Evolutionary conservation across 345 rosid genomes (phyloP), one percentile per base, ranked within the genome.

Genomic region (Ceriops zippeliana): DNA sequence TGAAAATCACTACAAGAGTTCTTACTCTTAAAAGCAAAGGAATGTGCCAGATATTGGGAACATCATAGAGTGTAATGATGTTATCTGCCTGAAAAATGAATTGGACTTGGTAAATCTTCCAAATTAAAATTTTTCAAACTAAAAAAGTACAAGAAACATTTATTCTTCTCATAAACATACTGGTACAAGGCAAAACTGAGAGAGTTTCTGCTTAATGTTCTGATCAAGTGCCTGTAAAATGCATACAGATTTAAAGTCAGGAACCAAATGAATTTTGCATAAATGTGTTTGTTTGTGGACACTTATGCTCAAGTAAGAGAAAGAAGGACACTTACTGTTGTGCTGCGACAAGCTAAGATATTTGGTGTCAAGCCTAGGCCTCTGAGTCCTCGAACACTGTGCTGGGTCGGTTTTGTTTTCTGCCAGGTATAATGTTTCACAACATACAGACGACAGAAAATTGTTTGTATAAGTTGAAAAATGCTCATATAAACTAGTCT

Each of bases 361-460:
- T 90, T 74, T 24, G 99, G 99, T 42, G 86, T 78, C 92, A 95
- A 83, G 47, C 99, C 99, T 66, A 88, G 86, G 67, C 90, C 89
- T 78, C 97, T 82, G 15, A 95, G 82, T 70, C 86, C 90, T 42
- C 92, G 81, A 74, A 95, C 99, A 67, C 99, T 95, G 64, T 95
- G 99, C 78, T 95, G 99, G 13, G 99, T 95, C 54, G 99, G 99
- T 76, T 95, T 95, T 62, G 99, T 91, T 89, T 95, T 95, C 98
- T 95, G 87, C 9, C 54, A n/a, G 63, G 1, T 61, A 15, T 52
- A 38, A 10, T 32, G 38, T 63, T 63, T 62, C 15, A 52, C n/a
- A 37, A 37, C 27, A 9, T 5, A 56, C 52, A 68, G n/a, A 9
- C 32, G 22, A 35, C 24, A 26, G 24, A 56, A 11, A 42, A 42